Percentiles rank a stretch among this genome's conserved stretches.
Evolutionary conservation across 495 filamentous ascomycete genomes (phyloP).

Genomic region (Neurospora sp.): DNA sequence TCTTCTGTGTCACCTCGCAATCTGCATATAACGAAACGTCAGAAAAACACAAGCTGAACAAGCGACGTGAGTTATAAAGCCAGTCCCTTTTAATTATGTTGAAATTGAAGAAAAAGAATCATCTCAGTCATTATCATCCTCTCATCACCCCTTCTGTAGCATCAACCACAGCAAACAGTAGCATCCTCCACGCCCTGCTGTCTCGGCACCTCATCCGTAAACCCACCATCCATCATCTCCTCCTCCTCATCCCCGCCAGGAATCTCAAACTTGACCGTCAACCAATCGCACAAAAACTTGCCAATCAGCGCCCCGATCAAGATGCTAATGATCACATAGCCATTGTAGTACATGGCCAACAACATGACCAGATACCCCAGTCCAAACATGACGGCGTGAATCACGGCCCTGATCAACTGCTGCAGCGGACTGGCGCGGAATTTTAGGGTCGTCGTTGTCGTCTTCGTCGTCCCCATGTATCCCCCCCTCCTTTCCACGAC

Average conservation of each 20-base stretch:
- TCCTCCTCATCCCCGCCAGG: neutral
- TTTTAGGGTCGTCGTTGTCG: conserved; percentile 9
- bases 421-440: conserved; percentile 38
- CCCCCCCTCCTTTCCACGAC: neutral
- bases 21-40: too few species aligned
- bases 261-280: conserved; percentile 6
- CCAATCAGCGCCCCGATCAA: conserved; percentile 41
- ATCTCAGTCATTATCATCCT: neutral
- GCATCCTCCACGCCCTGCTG: conserved; percentile 13
- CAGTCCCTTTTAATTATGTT: conserved; percentile 2
- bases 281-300: conserved; percentile 37
- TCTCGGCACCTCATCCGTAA: neutral
- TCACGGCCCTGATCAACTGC: conserved; percentile 36
- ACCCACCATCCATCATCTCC: neutral
- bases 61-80: neutral
- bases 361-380: conserved; percentile 49
- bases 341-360: conserved; percentile 46
- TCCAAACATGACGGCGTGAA: conserved; percentile 42
- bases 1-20: too few species aligned
- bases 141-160: neutral
- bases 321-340: conserved; percentile 49
- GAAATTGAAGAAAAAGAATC: neutral
- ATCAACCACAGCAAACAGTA: conserved; percentile 21
- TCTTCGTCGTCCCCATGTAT: neutral
- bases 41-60: too few species aligned